These are phyloP conservation scores for Clonostachys chloroleuca DNA, from an alignment of 2,329 filamentous ascomycete genomes.

Conservation along the genomic window DNA sequence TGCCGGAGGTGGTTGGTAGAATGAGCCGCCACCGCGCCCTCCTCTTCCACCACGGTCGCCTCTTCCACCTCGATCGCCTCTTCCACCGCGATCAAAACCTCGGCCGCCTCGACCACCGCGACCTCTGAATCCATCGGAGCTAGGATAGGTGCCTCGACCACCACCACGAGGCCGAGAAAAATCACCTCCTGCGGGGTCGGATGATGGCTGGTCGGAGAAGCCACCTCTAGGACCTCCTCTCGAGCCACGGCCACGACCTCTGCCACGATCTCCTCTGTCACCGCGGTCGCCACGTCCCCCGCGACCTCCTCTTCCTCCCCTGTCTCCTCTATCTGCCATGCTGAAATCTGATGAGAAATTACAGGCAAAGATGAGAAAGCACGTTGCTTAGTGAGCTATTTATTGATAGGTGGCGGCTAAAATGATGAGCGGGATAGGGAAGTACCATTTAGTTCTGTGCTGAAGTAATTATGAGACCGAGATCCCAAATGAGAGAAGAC, in stretches of 20 bases:
- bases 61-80: slow-evolving; percentile 3
- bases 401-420: slow-evolving; percentile 12
- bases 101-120: slow-evolving; percentile 7
- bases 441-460: no score
- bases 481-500: no score
- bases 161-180: slow-evolving; percentile 8
- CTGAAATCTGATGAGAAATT: background rate
- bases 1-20: no score
- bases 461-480: no score
- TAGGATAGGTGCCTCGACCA: slow-evolving; percentile 8
- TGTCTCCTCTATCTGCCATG: slow-evolving; percentile 5
- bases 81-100: slow-evolving; percentile 6
- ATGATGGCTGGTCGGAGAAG: slow-evolving; percentile 6
- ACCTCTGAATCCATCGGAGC: slow-evolving; percentile 13
- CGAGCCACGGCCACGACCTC: slow-evolving; percentile 7
- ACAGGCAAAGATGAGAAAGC: no score
- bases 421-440: no score
- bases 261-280: slow-evolving; percentile 13
- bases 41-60: slow-evolving; percentile 1
- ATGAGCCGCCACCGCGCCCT: background rate
- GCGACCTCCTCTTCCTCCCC: slow-evolving; percentile 9
- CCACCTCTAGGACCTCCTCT: slow-evolving; percentile 10
- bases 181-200: slow-evolving; percentile 5
- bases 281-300: slow-evolving; percentile 11
- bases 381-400: no score